Evolutionary conservation across 2,329 filamentous ascomycete genomes (phyloP).

Genomic region (Gremmenia infestans): DNA sequence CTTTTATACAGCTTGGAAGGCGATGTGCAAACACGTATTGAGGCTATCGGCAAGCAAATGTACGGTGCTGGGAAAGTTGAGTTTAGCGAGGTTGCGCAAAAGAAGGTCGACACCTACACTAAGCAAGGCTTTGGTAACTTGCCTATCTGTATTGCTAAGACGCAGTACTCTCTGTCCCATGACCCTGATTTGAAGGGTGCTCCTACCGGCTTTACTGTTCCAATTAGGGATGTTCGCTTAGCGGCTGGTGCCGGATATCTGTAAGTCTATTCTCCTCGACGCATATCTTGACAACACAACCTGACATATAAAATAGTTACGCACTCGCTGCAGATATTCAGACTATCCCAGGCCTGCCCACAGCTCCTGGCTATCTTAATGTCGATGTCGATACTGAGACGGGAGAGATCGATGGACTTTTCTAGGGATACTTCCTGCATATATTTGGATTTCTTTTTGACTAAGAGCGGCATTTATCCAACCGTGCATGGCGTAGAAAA

Average conservation of each 20-base stretch:
- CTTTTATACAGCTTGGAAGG: constrained; percentile 79
- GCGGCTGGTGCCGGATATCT: constrained; percentile 91
- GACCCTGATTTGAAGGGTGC: constrained; percentile 93
- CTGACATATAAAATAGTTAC: constrained; percentile 53
- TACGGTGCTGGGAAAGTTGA: constrained; percentile 88
- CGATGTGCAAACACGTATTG: constrained; percentile 81
- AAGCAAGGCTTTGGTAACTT: constrained; percentile 87
- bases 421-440: constrained; percentile 49
- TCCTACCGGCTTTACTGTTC: constrained; percentile 88
- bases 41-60: constrained; percentile 86
- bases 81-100: constrained; percentile 89
- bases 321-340: constrained; percentile 96
- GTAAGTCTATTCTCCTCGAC: constrained; percentile 43
- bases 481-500: constrained; percentile 21
- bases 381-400: constrained; percentile 80
- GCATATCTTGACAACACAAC: background rate
- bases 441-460: background rate
- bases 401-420: constrained; percentile 84
- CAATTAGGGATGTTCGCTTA: constrained; percentile 89
- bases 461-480: background rate
- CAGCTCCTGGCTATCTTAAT: constrained; percentile 91
- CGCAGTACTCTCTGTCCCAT: constrained; percentile 93
- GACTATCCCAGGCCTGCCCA: constrained; percentile 93
- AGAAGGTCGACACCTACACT: constrained; percentile 94
- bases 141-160: constrained; percentile 97